These are phyloP conservation scores for Hura crepitans DNA, from an alignment of 441 rosid species.

Conservation along the genomic window DNA sequence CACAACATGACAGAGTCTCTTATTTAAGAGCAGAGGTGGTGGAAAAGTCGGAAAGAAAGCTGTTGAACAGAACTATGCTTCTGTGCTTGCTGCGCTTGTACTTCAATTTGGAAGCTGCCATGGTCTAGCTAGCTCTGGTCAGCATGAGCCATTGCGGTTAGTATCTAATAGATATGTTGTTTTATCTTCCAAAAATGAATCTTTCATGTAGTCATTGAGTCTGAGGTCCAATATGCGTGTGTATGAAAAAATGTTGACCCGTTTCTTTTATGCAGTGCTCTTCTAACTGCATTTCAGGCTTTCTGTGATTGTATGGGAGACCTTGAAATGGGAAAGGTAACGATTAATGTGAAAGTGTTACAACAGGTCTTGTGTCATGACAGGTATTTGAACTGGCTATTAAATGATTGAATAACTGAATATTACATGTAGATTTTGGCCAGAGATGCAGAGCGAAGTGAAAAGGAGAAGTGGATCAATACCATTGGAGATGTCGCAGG, in stretches of 20 bases:
- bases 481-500: conserved; percentile 87
- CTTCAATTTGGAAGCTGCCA: conserved; percentile 96
- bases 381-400: conserved; percentile 15
- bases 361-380: background rate
- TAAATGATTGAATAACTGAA: conserved; percentile 3
- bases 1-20: conserved; percentile 28
- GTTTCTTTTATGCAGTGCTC: conserved; percentile 59
- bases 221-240: background rate
- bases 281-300: conserved; percentile 87
- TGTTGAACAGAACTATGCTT: conserved; percentile 88
- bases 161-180: conserved; percentile 18
- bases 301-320: conserved; percentile 99
- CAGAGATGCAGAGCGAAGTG: conserved; percentile 81
- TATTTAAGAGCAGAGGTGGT: conserved; percentile 68
- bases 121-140: conserved; percentile 80
- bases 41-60: conserved; percentile 94
- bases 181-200: conserved; percentile 14
- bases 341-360: too few relatives aligned
- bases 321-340: conserved; percentile 99
- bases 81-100: conserved; percentile 84
- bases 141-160: conserved; percentile 81
- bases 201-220: conserved; percentile 14
- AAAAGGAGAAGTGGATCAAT: conserved; percentile 90
- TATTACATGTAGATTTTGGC: conserved; percentile 69
- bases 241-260: background rate